These are phyloP conservation scores for Beauveria scarabaeidicola DNA, from an alignment of 2,329 filamentous ascomycete genomes.

Conservation along the genomic window DNA sequence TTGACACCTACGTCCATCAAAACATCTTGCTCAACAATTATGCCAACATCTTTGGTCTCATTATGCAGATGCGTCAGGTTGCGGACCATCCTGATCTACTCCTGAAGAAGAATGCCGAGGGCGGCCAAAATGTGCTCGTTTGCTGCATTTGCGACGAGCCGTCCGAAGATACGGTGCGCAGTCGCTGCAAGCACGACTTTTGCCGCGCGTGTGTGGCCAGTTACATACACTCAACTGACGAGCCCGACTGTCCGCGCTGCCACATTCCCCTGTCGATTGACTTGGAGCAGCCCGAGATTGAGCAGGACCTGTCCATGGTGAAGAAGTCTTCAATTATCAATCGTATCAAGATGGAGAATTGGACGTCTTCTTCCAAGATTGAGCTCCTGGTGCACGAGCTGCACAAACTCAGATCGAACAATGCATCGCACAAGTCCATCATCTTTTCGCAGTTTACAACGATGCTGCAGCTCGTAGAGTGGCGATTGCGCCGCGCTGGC, in stretches of 20 bases:
- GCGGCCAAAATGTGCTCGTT: conserved; percentile 81
- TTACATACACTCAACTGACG: conserved; percentile 67
- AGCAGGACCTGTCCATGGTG: conserved; percentile 76
- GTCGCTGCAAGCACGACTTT: conserved; percentile 79
- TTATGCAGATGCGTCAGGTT: conserved; percentile 99
- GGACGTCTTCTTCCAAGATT: conserved; percentile 97
- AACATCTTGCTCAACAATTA: conserved; percentile 96
- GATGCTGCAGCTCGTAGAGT: conserved; percentile 95
- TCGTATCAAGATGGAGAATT: conserved; percentile 96
- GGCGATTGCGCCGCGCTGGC: conserved; percentile 90
- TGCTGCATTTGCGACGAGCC: conserved; percentile 96
- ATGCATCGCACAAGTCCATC: conserved; percentile 90
- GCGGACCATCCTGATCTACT: conserved; percentile 94
- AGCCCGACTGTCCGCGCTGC: conserved; percentile 77
- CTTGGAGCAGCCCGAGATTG: conserved; percentile 88
- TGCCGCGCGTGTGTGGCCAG: conserved; percentile 34
- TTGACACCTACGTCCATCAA: conserved; percentile 90
- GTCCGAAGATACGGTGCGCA: conserved; percentile 88
- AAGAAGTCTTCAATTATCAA: conserved; percentile 99
- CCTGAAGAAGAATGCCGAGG: conserved; percentile 75
- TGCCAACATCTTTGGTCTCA: conserved; percentile 96
- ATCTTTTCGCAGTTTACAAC: conserved; percentile 97
- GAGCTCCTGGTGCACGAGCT: conserved; percentile 92
- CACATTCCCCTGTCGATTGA: conserved; percentile 88
- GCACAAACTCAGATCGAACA: conserved; percentile 84